Evolutionary conservation across 768 basidiomycete species (phyloP).

Genomic region (Boletus insuetus): DNA sequence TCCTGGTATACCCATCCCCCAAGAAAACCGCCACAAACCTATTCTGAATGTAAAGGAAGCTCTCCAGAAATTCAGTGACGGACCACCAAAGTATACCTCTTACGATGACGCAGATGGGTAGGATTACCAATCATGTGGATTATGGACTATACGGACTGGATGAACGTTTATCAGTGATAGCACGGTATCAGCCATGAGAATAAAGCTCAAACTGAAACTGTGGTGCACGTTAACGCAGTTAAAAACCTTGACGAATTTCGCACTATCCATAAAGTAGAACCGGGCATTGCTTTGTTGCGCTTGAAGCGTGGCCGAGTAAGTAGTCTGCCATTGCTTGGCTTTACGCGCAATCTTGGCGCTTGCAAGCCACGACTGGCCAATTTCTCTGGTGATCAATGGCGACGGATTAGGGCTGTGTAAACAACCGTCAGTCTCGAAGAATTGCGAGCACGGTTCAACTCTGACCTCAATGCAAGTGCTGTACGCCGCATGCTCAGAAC

Average conservation of each 20-base stretch:
- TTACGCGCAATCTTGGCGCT: constrained; percentile 97
- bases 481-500: constrained; percentile 87
- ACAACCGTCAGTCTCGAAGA: constrained; percentile 9
- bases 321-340: constrained; percentile 92
- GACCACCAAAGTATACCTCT: too few relatives aligned
- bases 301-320: constrained; percentile 93
- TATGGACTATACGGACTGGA: too few relatives aligned
- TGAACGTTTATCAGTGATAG: too few relatives aligned
- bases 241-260: constrained; percentile 81
- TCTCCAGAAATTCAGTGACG: too few relatives aligned
- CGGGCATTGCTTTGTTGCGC: constrained; percentile 69
- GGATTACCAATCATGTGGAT: too few relatives aligned
- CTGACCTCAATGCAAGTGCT: constrained; percentile 72
- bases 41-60: too few relatives aligned
- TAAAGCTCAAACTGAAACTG: too few relatives aligned
- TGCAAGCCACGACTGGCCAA: constrained; percentile 84
- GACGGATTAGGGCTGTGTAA: constrained; percentile 23
- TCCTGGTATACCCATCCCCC: too few relatives aligned
- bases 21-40: too few relatives aligned
- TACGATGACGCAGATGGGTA: too few relatives aligned
- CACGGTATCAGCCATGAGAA: too few relatives aligned
- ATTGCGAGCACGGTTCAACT: constrained; percentile 15
- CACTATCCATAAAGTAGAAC: constrained; percentile 86
- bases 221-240: too few relatives aligned
- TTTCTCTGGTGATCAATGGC: constrained; percentile 48